Evolutionary conservation across 2,329 filamentous ascomycete species (phyloP).

Genomic region (Aspergillus brasiliensis): DNA sequence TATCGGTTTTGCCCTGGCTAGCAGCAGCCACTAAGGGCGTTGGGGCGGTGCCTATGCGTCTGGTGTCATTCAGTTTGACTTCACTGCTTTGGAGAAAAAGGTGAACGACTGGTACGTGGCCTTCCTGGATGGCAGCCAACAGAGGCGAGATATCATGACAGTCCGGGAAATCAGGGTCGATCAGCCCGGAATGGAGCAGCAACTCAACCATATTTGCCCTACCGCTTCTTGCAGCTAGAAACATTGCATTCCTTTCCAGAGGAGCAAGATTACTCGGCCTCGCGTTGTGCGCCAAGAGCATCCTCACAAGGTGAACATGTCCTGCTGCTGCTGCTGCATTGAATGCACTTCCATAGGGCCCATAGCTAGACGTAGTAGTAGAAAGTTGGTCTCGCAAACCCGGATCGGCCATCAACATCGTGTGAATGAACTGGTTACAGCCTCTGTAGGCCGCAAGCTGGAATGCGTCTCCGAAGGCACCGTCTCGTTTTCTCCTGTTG

Average conservation of each 20-base stretch:
- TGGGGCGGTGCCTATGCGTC: neutral
- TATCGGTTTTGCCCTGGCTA: neutral
- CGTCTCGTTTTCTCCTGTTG: neutral
- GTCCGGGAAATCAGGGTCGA: neutral
- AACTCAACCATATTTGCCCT: neutral
- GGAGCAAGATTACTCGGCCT: neutral
- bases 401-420: neutral
- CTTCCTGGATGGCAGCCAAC: neutral
- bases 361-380: neutral
- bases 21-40: neutral
- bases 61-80: neutral
- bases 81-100: neutral
- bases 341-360: neutral
- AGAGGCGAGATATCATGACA: neutral
- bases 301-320: neutral
- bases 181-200: neutral
- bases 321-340: conserved; percentile 7
- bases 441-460: conserved; percentile 9
- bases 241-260: neutral
- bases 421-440: neutral
- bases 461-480: conserved; percentile 4
- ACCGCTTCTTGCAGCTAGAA: conserved; percentile 1
- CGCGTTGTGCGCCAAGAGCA: neutral
- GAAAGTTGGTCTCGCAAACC: neutral
- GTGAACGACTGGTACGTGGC: neutral